phyloP scores from a whole-genome alignment of 805 yeast genomes.

The Wickerhamomyces rabaulensis region DNA sequence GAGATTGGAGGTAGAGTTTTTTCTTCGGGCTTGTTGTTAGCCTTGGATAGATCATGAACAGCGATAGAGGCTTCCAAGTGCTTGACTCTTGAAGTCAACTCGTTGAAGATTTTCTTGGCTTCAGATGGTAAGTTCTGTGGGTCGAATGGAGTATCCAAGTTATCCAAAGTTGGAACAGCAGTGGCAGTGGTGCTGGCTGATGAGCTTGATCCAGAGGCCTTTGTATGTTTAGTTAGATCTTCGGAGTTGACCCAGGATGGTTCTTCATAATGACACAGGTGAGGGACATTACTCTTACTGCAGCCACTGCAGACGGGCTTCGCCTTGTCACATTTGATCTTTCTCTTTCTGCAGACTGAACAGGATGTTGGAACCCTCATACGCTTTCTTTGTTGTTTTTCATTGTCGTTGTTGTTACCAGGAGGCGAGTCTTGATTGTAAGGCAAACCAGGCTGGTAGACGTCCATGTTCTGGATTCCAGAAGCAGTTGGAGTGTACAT shows the following conservation, averaged over 20 bases:
- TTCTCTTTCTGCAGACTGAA: conserved; percentile 43
- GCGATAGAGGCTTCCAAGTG: conserved; percentile 42
- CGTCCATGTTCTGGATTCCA: neutral
- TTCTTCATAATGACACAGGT: conserved; percentile 50
- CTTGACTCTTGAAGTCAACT: conserved; percentile 36
- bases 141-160: neutral
- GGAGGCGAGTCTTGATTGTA: neutral
- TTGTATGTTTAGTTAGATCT: conserved; percentile 35
- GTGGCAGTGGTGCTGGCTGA: neutral
- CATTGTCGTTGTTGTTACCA: neutral
- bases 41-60: conserved; percentile 25
- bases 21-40: neutral
- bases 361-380: conserved; percentile 41
- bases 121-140: conserved; percentile 5
- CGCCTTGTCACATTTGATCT: conserved; percentile 41
- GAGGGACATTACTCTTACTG: conserved; percentile 49
- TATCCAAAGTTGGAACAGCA: neutral
- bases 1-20: conserved; percentile 1
- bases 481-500: neutral
- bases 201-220: neutral
- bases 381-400: conserved; percentile 7
- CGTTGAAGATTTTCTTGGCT: conserved; percentile 20
- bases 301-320: conserved; percentile 54
- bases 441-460: neutral
- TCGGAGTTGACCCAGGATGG: conserved; percentile 54